Percentiles rank a stretch among this genome's conserved stretches.
Evolutionary conservation across 2,329 filamentous ascomycete species (phyloP).

Genomic region (Cephalotrichum gorgonifer): DNA sequence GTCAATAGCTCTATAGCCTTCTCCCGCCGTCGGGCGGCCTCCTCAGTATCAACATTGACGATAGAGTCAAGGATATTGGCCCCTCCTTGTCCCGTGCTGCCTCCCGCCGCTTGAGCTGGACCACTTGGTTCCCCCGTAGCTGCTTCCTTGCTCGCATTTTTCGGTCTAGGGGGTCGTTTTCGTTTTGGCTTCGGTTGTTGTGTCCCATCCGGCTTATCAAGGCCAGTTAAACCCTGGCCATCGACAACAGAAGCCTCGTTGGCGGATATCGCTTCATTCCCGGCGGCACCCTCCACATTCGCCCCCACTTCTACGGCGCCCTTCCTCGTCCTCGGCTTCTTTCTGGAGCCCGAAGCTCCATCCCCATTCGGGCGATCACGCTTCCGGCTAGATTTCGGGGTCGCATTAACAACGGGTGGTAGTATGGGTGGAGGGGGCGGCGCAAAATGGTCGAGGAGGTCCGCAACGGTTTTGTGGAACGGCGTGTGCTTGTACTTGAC

Average conservation of each 20-base stretch:
- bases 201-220: neutral
- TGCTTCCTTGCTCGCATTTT: neutral
- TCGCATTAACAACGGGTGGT: neutral
- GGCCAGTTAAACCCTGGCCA: neutral
- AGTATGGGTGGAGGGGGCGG: conserved; percentile 24
- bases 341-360: conserved; percentile 7
- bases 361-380: conserved; percentile 8
- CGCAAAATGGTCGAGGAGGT: conserved; percentile 35
- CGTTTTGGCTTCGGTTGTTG: neutral
- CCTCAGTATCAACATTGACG: conserved; percentile 20
- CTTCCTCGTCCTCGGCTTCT: conserved; percentile 19
- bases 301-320: conserved; percentile 5
- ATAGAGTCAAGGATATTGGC: neutral
- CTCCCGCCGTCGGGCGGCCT: conserved; percentile 38
- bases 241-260: neutral
- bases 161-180: conserved; percentile 14
- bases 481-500: conserved; percentile 47
- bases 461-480: conserved; percentile 43
- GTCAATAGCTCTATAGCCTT: conserved; percentile 36
- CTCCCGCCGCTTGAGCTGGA: neutral
- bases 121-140: neutral
- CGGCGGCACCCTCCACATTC: neutral
- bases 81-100: neutral
- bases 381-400: conserved; percentile 9
- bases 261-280: neutral